Conservation (phyloP, 192 early-diverging fungal species). For the Chytriomyces sp. region DNA sequence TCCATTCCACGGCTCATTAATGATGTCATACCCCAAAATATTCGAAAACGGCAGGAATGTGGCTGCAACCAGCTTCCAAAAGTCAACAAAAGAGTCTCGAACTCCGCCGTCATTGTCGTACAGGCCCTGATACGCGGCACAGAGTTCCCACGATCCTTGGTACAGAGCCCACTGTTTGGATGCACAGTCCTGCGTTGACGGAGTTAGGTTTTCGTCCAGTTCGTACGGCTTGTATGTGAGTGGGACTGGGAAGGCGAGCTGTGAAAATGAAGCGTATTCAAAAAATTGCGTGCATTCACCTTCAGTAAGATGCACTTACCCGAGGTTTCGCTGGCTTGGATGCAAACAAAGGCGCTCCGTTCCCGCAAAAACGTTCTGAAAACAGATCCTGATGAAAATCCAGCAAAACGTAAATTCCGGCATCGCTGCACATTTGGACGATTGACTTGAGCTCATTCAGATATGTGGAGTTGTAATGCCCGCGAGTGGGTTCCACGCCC, state of each 20-base stretch:
- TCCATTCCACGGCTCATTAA: conserved; percentile 69
- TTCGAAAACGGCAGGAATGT: conserved; percentile 53
- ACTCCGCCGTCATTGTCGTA: conserved; percentile 63
- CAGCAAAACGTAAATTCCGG: conserved; percentile 66
- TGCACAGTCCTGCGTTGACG: conserved; percentile 20
- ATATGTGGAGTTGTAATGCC: conserved; percentile 62
- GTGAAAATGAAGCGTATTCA: background rate
- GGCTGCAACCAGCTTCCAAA: conserved; percentile 62
- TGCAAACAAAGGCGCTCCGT: conserved; percentile 51
- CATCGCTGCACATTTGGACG: conserved; percentile 54
- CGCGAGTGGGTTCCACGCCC: conserved; percentile 65
- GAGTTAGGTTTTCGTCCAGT: conserved; percentile 26
- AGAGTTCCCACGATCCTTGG: background rate
- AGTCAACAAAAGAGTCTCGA: conserved; percentile 60
- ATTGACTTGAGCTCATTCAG: conserved; percentile 57
- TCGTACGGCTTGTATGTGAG: conserved; percentile 5
- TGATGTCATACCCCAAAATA: conserved; percentile 67
- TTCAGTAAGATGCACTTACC: background rate
- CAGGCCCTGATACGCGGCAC: conserved; percentile 45
- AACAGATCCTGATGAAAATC: conserved; percentile 71
- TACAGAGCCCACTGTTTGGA: conserved; percentile 15
- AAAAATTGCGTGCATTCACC: background rate
- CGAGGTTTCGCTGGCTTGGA: background rate
- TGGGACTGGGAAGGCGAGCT: conserved; percentile 40
- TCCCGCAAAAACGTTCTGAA: conserved; percentile 56